Conservation (phyloP, 352 stramenopile species). For the Phytophthora sp. region DNA sequence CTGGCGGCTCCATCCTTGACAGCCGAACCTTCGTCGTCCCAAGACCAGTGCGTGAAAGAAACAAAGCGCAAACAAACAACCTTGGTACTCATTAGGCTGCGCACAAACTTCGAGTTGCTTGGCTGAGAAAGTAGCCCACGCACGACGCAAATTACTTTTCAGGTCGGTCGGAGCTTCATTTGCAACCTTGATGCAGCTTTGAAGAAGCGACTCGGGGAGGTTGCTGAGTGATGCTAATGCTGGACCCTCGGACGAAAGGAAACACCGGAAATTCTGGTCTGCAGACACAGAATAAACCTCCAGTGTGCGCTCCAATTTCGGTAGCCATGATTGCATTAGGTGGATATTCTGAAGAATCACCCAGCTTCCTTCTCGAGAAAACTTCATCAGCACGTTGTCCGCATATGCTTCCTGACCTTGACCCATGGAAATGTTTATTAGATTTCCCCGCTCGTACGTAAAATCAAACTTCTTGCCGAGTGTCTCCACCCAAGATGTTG, state of each 20-base stretch:
- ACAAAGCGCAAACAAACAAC: constrained; percentile 93
- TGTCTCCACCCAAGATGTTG: constrained; percentile 82
- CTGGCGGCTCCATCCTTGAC: constrained; percentile 91
- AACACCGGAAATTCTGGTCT: constrained; percentile 94
- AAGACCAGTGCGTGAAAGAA: constrained; percentile 95
- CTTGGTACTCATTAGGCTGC: constrained; percentile 89
- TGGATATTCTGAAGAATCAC: constrained; percentile 93
- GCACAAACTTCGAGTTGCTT: constrained; percentile 77
- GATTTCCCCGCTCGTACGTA: constrained; percentile 76
- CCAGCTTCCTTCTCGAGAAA: constrained; percentile 83
- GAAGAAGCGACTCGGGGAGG: constrained; percentile 84
- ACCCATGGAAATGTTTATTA: constrained; percentile 91
- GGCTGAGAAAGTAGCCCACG: constrained; percentile 79
- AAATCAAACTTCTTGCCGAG: constrained; percentile 86
- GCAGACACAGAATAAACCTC: constrained; percentile 81
- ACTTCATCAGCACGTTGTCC: constrained; percentile 72
- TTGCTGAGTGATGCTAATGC: constrained; percentile 85
- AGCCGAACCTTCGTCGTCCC: constrained; percentile 89
- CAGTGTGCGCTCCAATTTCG: constrained; percentile 79
- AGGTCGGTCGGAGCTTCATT: constrained; percentile 85
- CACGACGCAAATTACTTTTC: constrained; percentile 83
- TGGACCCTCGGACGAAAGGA: constrained; percentile 93
- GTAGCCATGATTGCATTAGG: constrained; percentile 92
- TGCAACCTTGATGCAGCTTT: constrained; percentile 89
- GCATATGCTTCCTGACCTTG: constrained; percentile 86